phyloP scores from a whole-genome alignment of 2,329 filamentous ascomycete species.

The Nannizzia gypsea region DNA sequence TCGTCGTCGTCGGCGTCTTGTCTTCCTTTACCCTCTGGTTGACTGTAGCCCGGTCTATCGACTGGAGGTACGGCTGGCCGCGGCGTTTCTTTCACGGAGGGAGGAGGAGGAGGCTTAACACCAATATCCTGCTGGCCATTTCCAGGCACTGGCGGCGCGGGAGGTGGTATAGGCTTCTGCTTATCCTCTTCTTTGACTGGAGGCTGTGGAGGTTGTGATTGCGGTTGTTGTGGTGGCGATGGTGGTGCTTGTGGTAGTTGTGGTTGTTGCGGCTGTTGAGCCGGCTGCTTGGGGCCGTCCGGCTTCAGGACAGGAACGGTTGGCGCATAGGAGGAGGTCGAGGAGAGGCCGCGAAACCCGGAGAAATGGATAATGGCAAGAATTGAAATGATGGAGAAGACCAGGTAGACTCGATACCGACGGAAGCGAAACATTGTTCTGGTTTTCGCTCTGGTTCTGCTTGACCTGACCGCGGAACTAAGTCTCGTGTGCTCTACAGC shows the following conservation, averaged over 20 bases:
- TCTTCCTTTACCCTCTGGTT: slow-evolving; percentile 24
- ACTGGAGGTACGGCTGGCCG: background rate
- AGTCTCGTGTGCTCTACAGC: no score
- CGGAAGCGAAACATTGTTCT: slow-evolving; percentile 37
- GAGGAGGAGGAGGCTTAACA: background rate
- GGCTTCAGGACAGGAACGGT: slow-evolving; percentile 9
- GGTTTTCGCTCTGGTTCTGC: slow-evolving; percentile 1
- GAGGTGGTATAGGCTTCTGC: background rate
- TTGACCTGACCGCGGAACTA: no score
- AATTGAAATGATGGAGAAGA: slow-evolving; percentile 34
- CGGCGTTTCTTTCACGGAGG: background rate
- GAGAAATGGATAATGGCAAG: slow-evolving; percentile 42
- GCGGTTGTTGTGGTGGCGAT: background rate
- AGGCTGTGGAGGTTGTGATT: background rate
- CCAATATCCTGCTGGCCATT: background rate
- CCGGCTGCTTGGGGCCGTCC: slow-evolving; percentile 9
- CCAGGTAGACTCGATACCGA: slow-evolving; percentile 37
- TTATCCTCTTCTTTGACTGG: background rate
- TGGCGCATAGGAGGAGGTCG: slow-evolving; percentile 3
- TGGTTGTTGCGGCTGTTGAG: background rate
- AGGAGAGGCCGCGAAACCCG: slow-evolving; percentile 31
- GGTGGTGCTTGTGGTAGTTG: background rate
- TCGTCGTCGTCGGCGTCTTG: slow-evolving; percentile 21
- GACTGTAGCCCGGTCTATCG: background rate
- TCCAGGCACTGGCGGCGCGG: background rate